A percentile compares a stretch with the other conserved stretches of the same genome.
phyloP scores from a whole-genome alignment of 805 yeast species.

The Scheffersomyces spartinae region DNA sequence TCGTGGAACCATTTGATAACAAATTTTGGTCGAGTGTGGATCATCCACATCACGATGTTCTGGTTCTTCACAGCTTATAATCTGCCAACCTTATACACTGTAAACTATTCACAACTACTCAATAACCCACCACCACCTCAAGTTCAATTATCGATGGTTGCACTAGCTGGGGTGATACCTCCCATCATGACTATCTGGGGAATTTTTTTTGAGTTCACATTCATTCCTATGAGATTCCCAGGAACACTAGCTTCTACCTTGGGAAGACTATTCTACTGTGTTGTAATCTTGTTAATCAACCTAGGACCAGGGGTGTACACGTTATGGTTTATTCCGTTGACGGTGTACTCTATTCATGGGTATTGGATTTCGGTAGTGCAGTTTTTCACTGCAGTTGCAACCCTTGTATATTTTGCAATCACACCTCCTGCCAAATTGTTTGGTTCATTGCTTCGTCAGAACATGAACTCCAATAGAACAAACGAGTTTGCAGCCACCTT shows the following conservation, averaged over 20 bases:
- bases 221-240: conserved; percentile 64
- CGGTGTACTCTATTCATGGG: conserved; percentile 19
- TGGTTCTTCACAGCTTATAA: conserved; percentile 29
- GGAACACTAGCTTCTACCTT: conserved; percentile 57
- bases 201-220: conserved; percentile 42
- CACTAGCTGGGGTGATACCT: conserved; percentile 22
- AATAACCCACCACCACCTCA: conserved; percentile 20
- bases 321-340: conserved; percentile 26
- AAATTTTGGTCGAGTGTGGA: conserved; percentile 27
- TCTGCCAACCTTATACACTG: conserved; percentile 23
- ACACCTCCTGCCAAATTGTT: conserved; percentile 53
- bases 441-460: conserved; percentile 21
- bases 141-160: conserved; percentile 17
- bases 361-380: conserved; percentile 41
- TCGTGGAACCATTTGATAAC: conserved; percentile 24
- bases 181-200: conserved; percentile 46
- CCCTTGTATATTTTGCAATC: conserved; percentile 45
- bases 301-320: conserved; percentile 42
- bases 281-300: conserved; percentile 31
- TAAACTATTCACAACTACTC: conserved; percentile 11
- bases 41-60: conserved; percentile 21
- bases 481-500: conserved; percentile 54
- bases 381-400: conserved; percentile 40
- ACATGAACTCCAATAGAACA: conserved; percentile 35
- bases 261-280: conserved; percentile 32